Base-by-base conservation (phyloP, 1,284 basidiomycete genomes). In the Naganishia sp. region DNA sequence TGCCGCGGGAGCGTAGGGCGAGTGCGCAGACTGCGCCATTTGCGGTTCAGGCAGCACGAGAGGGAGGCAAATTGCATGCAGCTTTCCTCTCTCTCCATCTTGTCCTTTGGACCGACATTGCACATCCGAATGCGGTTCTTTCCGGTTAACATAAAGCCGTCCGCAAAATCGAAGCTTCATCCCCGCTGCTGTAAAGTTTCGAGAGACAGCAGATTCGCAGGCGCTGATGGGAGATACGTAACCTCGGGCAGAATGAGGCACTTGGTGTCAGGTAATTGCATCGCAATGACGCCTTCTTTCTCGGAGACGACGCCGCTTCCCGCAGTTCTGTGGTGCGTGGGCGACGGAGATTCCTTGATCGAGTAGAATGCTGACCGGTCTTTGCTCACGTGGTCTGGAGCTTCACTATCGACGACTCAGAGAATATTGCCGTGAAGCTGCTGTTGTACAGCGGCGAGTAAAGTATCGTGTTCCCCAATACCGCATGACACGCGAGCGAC, bases 351-450 rank as follows among this genome's bases (percentile, higher is more conserved):
- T 13, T 18, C 10, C 33, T 57, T 42, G 21, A 56, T 23, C 45
- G 21, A 36, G 6, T 25, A 42, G 63, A 65, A 65, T 1, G 54
- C 54, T 4, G 18, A 13, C 13, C 21, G n/a, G 11, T 50, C 55
- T 3, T 50, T 65, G 45, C 63, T 56, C 18, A 65, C 55, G 21
- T 65, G 63, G 23, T 48, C 53, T n/a, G 53, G 56, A 33, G 63
- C 63, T 18, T 44, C 55, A 39, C 21, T 43, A 42, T 65, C 63
- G 43, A 65, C 31, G n/a, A 56, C 23, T 54, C 63, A 65, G 18
- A 56, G 3, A 28, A 65, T 56, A 7, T 43, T 64, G 63, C 54
- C 54, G 28, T 33, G 11, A 42, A 44, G 31, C n/a, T n/a, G 18
- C 3, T 33, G 39, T 13, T 43, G 50, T 49, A 55, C 13, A 18